A percentile compares a stretch with the other conserved stretches of the same genome.
phyloP scores from a whole-genome alignment of 352 stramenopile species.

The Pythium guiyangense region DNA sequence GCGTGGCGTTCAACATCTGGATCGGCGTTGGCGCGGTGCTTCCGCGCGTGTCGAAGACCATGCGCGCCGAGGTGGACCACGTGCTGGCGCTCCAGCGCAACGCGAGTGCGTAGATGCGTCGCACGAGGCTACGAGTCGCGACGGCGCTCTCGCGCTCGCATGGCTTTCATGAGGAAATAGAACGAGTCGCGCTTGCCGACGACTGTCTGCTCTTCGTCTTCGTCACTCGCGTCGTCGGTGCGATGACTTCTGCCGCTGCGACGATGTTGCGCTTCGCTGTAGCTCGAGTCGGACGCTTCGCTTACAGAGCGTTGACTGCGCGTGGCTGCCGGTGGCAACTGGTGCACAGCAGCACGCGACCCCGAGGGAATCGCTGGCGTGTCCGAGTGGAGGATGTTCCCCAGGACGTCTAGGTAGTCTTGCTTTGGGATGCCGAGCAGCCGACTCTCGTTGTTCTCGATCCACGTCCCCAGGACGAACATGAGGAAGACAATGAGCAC shows the following conservation, averaged over 20 bases:
- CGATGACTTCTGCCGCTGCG: neutral
- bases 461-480: constrained; percentile 51
- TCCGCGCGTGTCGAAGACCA: constrained; percentile 70
- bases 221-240: neutral
- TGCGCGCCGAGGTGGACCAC: constrained; percentile 49
- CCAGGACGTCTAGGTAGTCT: constrained; percentile 61
- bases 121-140: constrained; percentile 1
- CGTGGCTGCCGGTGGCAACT: constrained; percentile 1
- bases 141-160: constrained; percentile 26
- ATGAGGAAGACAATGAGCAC: constrained; percentile 40
- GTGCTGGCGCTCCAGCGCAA: constrained; percentile 18
- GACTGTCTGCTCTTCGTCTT: constrained; percentile 25
- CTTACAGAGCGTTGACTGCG: neutral
- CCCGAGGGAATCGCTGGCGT: neutral
- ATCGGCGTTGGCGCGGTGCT: constrained; percentile 64
- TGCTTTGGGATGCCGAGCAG: constrained; percentile 52
- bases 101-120: constrained; percentile 10
- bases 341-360: constrained; percentile 1
- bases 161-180: constrained; percentile 65
- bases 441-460: constrained; percentile 76
- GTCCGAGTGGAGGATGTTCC: constrained; percentile 56
- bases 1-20: constrained; percentile 75
- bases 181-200: constrained; percentile 68
- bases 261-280: neutral
- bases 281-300: neutral